Base-by-base conservation (phyloP, 2,329 filamentous ascomycete genomes). In the Xylaria sp. region DNA sequence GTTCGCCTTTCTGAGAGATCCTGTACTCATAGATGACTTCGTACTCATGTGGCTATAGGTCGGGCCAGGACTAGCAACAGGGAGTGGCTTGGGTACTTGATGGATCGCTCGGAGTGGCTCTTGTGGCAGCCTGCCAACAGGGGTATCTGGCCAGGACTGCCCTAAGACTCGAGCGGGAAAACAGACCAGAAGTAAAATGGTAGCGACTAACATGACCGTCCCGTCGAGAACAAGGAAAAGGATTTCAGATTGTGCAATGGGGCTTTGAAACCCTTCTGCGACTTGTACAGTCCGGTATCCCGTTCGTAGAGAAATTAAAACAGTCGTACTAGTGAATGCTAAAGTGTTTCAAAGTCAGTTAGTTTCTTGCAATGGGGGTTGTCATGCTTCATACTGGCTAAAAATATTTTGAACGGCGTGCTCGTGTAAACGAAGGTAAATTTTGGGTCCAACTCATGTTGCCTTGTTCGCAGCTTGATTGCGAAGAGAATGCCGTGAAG, bases 361-460 rank as follows among this genome's bases (percentile, higher is more conserved):
- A 10, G 5, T 27, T 27, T n/a, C 13, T 2, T 29, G 53, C 16
- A 25, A 8, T 51, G 48, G 54, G 47, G 18, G 13, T 25, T 25
- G 53, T 18, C 25, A 18, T 29, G 60, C 5, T 6, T 75, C 81
- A 69, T 80, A 87, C 85, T 79, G 60, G 82, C 71, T 3, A 86
- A 75, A 50, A 85, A 85, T 3, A 76, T 75, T 61, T 78, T 83
- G 71, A 86, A 87, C 5, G 76, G 75, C 0, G 74, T 64, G 1
- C 84, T 84, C 9, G 77, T 77, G 70, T 85, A 86, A 18, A 85
- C 73, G 2, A 74, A 69, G 0, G 79, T 76, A 65, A 81, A 81
- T 16, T 75, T 81, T 4, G 77, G 74, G 68, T 86, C 82, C 9
- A 84, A 76, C 16, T 75, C 71, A 35, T 81, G 78, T 40, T 77